These are phyloP conservation scores for Podaxis rugospora DNA, from an alignment of 768 basidiomycete species.

Conservation along the genomic window DNA sequence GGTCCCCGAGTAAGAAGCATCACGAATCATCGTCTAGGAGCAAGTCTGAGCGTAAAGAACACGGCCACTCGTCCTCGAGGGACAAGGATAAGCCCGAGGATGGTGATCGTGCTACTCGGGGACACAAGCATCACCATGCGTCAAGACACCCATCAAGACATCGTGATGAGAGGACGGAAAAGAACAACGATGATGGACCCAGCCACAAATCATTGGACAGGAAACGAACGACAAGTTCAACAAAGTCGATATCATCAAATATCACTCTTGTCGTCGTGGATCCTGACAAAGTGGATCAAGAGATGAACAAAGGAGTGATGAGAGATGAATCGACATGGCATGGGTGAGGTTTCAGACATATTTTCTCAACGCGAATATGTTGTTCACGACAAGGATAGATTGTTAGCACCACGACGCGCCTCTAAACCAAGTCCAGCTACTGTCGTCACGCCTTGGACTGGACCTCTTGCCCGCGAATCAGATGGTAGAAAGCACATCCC, in stretches of 20 bases:
- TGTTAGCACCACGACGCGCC: slow-evolving; percentile 28
- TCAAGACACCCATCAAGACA: slow-evolving; percentile 4
- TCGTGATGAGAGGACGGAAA: slow-evolving; percentile 14
- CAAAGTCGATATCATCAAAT: slow-evolving; percentile 16
- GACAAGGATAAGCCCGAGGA: slow-evolving; percentile 16
- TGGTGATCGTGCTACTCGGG: slow-evolving; percentile 13
- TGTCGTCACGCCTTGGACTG: slow-evolving; percentile 36
- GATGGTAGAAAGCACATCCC: slow-evolving; percentile 15
- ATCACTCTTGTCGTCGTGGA: slow-evolving; percentile 37
- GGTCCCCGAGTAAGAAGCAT: slow-evolving; percentile 2
- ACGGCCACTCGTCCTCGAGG: slow-evolving; percentile 11
- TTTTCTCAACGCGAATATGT: neutral
- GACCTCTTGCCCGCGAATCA: slow-evolving; percentile 32
- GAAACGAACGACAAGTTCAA: slow-evolving; percentile 14
- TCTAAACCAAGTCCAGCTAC: slow-evolving; percentile 13
- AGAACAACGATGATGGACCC: slow-evolving; percentile 18
- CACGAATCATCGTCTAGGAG: slow-evolving; percentile 8
- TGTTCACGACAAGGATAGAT: neutral
- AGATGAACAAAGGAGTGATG: neutral
- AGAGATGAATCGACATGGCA: slow-evolving; percentile 30
- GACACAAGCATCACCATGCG: neutral
- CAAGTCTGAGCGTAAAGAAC: slow-evolving; percentile 9
- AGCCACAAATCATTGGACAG: slow-evolving; percentile 3
- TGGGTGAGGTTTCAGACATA: slow-evolving; percentile 26
- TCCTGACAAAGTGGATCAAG: slow-evolving; percentile 22